Evolutionary conservation across 768 basidiomycete species (phyloP).

Genomic region (Suillus alpinus): DNA sequence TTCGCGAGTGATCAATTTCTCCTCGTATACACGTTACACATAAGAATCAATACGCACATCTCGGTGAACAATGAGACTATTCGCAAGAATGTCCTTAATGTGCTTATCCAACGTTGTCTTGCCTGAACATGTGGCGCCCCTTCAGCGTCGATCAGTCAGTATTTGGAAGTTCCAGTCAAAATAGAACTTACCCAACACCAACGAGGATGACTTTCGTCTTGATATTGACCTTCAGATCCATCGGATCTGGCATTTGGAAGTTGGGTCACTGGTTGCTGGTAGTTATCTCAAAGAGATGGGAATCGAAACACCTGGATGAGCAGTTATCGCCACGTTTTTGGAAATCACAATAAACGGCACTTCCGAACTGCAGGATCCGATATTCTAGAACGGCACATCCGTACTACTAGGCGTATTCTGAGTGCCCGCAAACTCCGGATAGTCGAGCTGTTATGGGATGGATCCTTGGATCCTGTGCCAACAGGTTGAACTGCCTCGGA

Average conservation of each 20-base stretch:
- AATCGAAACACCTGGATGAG: not conserved
- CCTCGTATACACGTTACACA: not conserved
- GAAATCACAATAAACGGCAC: not conserved
- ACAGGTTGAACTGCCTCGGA: no score
- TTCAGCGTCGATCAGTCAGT: conserved; percentile 24
- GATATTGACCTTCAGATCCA: conserved; percentile 13
- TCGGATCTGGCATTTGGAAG: not conserved
- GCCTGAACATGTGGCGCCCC: conserved; percentile 90
- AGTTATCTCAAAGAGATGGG: not conserved
- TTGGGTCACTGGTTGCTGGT: not conserved
- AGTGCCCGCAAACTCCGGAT: not conserved
- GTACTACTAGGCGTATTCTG: no score
- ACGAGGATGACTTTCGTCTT: conserved; percentile 36
- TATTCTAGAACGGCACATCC: not conserved
- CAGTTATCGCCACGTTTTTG: not conserved
- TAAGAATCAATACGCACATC: conserved; percentile 56
- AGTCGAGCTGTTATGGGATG: not conserved
- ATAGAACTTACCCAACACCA: conserved; percentile 51
- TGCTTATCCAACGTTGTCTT: conserved; percentile 98
- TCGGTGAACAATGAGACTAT: conserved; percentile 85
- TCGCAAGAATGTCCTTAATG: conserved; percentile 66
- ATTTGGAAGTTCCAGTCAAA: not conserved
- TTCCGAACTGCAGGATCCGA: not conserved
- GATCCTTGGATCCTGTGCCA: not conserved
- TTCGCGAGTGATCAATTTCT: conserved; percentile 5